Evolutionary conservation across 2,329 filamentous ascomycete genomes (phyloP).

Genomic region (Laburnicola sp.): DNA sequence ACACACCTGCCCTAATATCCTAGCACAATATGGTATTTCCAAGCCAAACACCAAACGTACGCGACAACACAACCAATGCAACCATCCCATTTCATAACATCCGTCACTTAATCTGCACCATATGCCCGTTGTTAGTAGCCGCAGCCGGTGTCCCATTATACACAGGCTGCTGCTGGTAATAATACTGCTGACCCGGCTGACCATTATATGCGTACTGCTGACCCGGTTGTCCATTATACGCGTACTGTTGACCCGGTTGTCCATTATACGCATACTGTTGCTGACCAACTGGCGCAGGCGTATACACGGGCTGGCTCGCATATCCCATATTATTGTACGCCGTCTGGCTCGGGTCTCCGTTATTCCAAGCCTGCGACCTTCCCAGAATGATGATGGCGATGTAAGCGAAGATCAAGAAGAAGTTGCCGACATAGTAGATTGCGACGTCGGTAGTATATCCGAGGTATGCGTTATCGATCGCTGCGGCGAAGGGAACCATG

Average conservation of each 20-base stretch:
- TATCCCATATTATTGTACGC: neutral
- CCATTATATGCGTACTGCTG: constrained; percentile 19
- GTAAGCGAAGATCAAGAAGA: constrained; percentile 24
- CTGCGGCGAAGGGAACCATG: constrained; percentile 14
- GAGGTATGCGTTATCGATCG: neutral
- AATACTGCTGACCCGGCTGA: constrained; percentile 13
- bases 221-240: neutral
- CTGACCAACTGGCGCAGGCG: neutral
- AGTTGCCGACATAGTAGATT: constrained; percentile 17
- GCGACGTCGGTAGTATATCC: constrained; percentile 6
- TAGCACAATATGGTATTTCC: neutral
- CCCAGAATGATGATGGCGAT: constrained; percentile 26
- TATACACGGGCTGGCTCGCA: neutral
- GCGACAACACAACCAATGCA: neutral
- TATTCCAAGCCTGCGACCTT: constrained; percentile 18
- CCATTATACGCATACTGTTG: too few relatives aligned
- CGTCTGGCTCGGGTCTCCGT: neutral
- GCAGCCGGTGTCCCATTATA: constrained; percentile 6
- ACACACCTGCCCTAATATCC: neutral
- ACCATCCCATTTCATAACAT: neutral
- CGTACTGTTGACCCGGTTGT: neutral
- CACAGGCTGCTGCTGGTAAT: constrained; percentile 22
- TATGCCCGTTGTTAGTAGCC: neutral
- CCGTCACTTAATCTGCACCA: constrained; percentile 1
- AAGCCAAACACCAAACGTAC: neutral